These are phyloP conservation scores for Gastrolobium bilobum DNA, from an alignment of 306 rosid species.

Conservation along the genomic window DNA sequence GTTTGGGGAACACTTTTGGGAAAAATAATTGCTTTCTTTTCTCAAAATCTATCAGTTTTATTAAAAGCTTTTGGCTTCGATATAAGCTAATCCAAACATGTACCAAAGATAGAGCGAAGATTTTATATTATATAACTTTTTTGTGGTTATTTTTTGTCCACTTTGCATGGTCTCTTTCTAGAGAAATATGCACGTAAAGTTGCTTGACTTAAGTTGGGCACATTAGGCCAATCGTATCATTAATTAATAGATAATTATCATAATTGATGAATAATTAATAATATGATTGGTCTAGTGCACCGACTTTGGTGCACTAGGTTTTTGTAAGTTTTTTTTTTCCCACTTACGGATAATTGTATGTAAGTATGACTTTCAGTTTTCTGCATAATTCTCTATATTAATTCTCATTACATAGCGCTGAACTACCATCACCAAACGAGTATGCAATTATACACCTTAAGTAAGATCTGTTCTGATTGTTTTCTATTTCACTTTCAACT, in stretches of 20 bases:
- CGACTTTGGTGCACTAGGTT: not conserved
- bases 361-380: slow-evolving; percentile 5
- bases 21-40: too few relatives aligned
- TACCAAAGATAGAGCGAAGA: too few relatives aligned
- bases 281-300: not conserved
- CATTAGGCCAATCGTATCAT: not conserved
- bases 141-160: not conserved
- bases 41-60: too few relatives aligned
- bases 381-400: not conserved
- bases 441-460: not conserved
- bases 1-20: too few relatives aligned
- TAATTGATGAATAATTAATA: not conserved
- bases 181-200: not conserved
- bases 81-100: too few relatives aligned
- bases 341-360: slow-evolving; percentile 2
- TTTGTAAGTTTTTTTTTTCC: not conserved
- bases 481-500: not conserved
- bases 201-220: not conserved
- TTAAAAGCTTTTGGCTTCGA: too few relatives aligned
- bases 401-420: not conserved
- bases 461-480: not conserved
- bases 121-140: not conserved
- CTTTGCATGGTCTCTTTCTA: not conserved
- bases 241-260: not conserved
- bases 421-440: slow-evolving; percentile 8